Conservation (phyloP, 306 rosid species). For the Vigna nakashimae region DNA sequence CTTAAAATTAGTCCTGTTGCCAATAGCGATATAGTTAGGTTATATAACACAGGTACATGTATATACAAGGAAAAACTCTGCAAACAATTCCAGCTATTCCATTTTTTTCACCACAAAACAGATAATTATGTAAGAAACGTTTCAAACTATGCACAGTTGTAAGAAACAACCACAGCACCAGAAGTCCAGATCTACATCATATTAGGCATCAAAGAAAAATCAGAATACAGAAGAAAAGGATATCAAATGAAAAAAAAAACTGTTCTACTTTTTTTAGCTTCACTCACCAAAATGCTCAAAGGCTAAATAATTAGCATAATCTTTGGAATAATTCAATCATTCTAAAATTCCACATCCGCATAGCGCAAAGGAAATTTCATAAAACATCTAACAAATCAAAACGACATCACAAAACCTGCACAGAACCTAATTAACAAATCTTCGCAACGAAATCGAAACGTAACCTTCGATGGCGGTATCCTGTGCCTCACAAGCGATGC, state of each 20-base stretch:
- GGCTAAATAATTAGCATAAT: neutral
- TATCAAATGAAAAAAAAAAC: neutral
- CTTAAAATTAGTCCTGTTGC: neutral
- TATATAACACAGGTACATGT: neutral
- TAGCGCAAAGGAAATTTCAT: neutral
- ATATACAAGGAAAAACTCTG: neutral
- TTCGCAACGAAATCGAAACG: slow-evolving; percentile 18
- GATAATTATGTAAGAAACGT: slow-evolving; percentile 2
- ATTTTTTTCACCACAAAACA: slow-evolving; percentile 8
- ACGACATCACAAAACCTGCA: slow-evolving; percentile 30
- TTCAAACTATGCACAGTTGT: neutral
- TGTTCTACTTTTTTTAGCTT: neutral
- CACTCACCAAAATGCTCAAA: neutral
- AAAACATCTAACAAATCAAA: neutral
- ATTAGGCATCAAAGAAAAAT: neutral
- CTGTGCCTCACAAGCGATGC: slow-evolving; percentile 73
- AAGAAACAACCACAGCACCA: neutral
- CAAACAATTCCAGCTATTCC: neutral
- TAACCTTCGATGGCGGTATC: slow-evolving; percentile 77
- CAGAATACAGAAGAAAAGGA: neutral
- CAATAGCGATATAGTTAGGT: slow-evolving; percentile 16
- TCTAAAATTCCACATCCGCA: neutral
- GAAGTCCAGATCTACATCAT: slow-evolving; percentile 18
- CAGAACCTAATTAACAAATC: slow-evolving; percentile 11
- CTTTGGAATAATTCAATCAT: neutral